These are phyloP conservation scores for Gryganskiella cystojenkinii DNA, from an alignment of 192 early-diverging fungal genomes.

Conservation along the genomic window DNA sequence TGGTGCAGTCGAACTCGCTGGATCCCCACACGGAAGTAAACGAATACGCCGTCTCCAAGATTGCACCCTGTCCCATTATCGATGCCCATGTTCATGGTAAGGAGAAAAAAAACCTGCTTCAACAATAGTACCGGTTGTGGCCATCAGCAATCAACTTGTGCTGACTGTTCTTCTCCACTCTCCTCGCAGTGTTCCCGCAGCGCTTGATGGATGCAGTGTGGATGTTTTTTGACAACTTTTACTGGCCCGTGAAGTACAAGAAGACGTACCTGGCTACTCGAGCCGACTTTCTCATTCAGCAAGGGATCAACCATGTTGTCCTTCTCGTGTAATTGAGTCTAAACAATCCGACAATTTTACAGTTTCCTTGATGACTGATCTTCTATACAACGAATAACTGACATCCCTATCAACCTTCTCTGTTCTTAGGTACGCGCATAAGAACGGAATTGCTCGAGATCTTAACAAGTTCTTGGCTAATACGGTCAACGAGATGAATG, in stretches of 20 bases:
- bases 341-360: background rate
- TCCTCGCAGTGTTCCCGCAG: constrained; percentile 44
- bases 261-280: constrained; percentile 22
- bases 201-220: constrained; percentile 55
- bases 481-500: constrained; percentile 48
- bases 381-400: too few relatives aligned
- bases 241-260: constrained; percentile 56
- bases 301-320: constrained; percentile 49
- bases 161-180: background rate
- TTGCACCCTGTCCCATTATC: constrained; percentile 47
- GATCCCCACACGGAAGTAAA: background rate
- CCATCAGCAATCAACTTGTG: too few relatives aligned
- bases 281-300: constrained; percentile 50
- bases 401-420: background rate
- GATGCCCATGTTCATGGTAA: constrained; percentile 57
- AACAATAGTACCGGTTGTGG: too few relatives aligned
- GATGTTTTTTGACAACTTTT: constrained; percentile 52
- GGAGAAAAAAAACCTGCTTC: too few relatives aligned
- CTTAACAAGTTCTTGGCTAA: constrained; percentile 43
- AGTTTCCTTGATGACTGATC: background rate
- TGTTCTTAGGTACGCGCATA: constrained; percentile 47
- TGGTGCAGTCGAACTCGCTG: background rate
- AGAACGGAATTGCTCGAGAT: constrained; percentile 55
- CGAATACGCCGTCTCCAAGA: constrained; percentile 22
- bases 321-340: constrained; percentile 34